phyloP scores from a whole-genome alignment of 306 rosid species.

The Ormosia emarginata region DNA sequence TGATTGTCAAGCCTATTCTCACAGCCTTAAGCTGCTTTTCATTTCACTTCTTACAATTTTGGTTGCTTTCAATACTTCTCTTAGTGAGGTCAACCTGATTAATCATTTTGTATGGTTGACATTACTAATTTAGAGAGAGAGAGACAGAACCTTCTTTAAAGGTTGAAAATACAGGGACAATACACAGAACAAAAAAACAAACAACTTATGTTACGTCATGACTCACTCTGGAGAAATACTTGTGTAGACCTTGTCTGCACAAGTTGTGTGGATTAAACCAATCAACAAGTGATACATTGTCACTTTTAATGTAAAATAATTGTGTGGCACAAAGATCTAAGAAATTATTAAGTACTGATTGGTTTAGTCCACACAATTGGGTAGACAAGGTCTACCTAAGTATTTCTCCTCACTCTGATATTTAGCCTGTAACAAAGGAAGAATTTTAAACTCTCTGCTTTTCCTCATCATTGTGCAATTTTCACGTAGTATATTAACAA shows the following conservation, averaged over 20 bases:
- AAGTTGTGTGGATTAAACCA: no score
- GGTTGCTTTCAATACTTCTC: background rate
- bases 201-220: background rate
- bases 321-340: no score
- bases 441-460: background rate
- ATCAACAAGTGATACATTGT: no score
- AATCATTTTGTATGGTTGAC: background rate
- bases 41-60: background rate
- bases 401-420: background rate
- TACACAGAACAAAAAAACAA: background rate
- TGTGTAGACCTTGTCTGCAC: no score
- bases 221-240: background rate
- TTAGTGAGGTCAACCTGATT: background rate
- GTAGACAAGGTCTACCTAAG: no score
- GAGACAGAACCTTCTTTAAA: background rate
- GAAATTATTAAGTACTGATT: no score
- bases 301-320: no score
- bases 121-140: background rate
- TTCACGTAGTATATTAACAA: background rate
- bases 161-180: background rate
- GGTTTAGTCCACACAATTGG: no score
- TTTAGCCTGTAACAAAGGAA: background rate
- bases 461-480: background rate
- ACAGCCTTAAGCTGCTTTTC: background rate
- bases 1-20: slow-evolving; percentile 7